Evolutionary conservation across 2,329 filamentous ascomycete species (phyloP), one percentile per base, ranked within the genome.

Genomic region (Exserohilum turcica): DNA sequence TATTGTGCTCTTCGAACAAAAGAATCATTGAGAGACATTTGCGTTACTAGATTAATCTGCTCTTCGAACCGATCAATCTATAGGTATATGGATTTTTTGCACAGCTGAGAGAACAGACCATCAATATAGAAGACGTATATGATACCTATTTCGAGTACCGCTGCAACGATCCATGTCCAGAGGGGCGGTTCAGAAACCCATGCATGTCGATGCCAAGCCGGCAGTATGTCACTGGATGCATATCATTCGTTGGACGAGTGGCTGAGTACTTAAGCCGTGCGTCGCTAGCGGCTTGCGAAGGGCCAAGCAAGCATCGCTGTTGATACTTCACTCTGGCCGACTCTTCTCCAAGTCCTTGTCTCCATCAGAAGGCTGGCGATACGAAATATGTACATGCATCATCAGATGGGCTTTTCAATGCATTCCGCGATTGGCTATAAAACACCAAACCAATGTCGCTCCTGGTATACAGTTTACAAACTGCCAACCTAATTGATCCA

Each of bases 1-100:
- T 28, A 36, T 46, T 35, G 33, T 54, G 28, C n/a, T 19, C 38
- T 51, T 52, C 15, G 43, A 52, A 32, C 43, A 49, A 6, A 31
- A 29, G 21, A 55, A 43, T 21, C 15, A 24, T 43, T 27, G 45
- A n/a, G n/a, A 7, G 46, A n/a, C 19, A 18, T 33, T 19, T 35
- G 15, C 3, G 35, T 38, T 32, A 18, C 10, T 44, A 24, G 8
- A 48, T 31, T 48, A 31, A 18, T 29, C 16, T 13, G 39, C 40
- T 5, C 48, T 40, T 39, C 10, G 28, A 16, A 52, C 19, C 12
- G 46, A 24, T 9, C 42, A 31, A 6, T 1, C 32, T 15, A 43
- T 45, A 10, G n/a, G n/a, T 16, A 38, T 46, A 54, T 54, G n/a
- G 28, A 50, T 10, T 18, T 6, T 21, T 19, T 21, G 36, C 9